Evolutionary conservation across 2,329 filamentous ascomycete species (phyloP).

Genomic region (Aschersonia sp.): DNA sequence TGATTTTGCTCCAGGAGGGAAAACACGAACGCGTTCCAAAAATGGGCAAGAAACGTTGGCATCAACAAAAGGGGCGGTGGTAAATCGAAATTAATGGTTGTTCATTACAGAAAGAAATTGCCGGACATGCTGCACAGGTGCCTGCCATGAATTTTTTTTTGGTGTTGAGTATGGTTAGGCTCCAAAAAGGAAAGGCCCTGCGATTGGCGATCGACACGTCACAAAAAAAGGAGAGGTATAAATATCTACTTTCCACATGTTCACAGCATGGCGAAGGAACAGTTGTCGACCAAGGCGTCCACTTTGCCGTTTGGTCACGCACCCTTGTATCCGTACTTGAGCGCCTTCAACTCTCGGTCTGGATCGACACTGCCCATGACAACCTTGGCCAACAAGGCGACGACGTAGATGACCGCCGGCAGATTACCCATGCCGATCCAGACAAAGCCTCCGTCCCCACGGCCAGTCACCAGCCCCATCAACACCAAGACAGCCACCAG

Average conservation of each 20-base stretch:
- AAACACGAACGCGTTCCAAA: too few species aligned
- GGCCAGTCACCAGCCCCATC: conserved; percentile 24
- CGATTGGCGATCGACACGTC: too few species aligned
- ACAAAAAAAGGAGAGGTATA: too few species aligned
- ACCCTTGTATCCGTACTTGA: conserved; percentile 55
- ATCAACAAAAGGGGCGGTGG: too few species aligned
- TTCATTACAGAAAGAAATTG: too few species aligned
- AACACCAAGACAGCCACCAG: conserved; percentile 38
- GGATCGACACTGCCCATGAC: conserved; percentile 58
- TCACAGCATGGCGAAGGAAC: neutral
- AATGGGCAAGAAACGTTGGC: too few species aligned
- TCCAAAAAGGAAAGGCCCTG: too few species aligned
- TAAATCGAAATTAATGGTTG: too few species aligned
- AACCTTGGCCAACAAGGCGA: conserved; percentile 47
- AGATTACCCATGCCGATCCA: conserved; percentile 33
- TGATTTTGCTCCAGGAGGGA: too few species aligned
- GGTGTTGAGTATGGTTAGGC: too few species aligned
- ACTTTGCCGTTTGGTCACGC: conserved; percentile 24
- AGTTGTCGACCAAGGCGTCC: neutral
- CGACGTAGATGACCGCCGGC: conserved; percentile 42
- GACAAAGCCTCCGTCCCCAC: conserved; percentile 17
- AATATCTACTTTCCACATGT: neutral
- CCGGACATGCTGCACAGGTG: too few species aligned
- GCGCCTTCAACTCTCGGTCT: conserved; percentile 42
- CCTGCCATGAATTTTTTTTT: neutral